A percentile compares a stretch with the other conserved stretches of the same genome.
Conservation (phyloP, 2,329 filamentous ascomycete genomes). For the Ophiostoma australiae region DNA sequence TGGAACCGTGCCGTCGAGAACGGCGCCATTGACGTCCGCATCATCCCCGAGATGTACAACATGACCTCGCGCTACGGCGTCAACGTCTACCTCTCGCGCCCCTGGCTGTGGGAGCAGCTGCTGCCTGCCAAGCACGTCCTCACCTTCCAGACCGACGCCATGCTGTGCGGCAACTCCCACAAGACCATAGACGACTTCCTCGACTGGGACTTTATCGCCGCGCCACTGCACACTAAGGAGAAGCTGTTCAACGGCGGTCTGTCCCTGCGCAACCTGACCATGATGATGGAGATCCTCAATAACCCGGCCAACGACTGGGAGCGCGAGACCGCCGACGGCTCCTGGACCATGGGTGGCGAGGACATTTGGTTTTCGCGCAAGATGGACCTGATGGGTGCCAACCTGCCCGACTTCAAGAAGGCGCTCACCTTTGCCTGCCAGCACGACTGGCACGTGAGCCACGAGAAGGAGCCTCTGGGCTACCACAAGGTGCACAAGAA, state of each 20-base stretch:
- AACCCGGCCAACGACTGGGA: conserved; percentile 34
- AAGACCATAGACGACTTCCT: conserved; percentile 36
- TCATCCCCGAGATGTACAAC: conserved; percentile 35
- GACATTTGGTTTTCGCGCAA: conserved; percentile 31
- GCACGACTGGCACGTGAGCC: conserved; percentile 28
- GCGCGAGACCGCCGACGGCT: conserved; percentile 35
- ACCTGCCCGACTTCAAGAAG: conserved; percentile 25
- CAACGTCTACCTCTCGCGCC: conserved; percentile 35
- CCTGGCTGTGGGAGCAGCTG: conserved; percentile 39
- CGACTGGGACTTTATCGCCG: conserved; percentile 37
- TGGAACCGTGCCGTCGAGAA: conserved; percentile 37
- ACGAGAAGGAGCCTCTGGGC: conserved; percentile 28
- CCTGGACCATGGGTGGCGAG: conserved; percentile 29
- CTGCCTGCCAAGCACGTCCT: conserved; percentile 35
- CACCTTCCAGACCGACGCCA: conserved; percentile 39
- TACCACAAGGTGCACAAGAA: conserved; percentile 31
- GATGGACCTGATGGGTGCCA: conserved; percentile 27
- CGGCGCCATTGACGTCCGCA: conserved; percentile 37
- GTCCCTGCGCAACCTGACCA: conserved; percentile 36
- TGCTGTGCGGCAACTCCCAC: conserved; percentile 35
- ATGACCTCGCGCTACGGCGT: conserved; percentile 37
- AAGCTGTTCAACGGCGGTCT: conserved; percentile 37
- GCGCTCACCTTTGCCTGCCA: conserved; percentile 29
- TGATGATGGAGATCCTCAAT: conserved; percentile 42
- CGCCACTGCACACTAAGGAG: conserved; percentile 30